Conservation (phyloP, 2,329 filamentous ascomycete species). For the Neofusicoccum sp. region DNA sequence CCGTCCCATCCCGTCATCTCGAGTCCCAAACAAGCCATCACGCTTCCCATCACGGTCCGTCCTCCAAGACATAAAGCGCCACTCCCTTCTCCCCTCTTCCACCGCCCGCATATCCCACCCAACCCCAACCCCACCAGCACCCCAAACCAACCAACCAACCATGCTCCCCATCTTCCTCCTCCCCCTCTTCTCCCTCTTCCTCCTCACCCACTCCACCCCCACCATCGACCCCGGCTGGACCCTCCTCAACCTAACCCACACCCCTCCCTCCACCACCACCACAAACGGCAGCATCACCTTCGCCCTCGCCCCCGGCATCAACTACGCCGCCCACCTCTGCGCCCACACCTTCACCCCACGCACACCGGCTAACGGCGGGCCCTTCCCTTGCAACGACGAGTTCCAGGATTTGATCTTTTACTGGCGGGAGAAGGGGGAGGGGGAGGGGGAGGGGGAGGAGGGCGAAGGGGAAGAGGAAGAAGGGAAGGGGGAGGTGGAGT, state of each 20-base stretch:
- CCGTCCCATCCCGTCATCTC: too few species aligned
- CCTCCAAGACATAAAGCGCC: not conserved
- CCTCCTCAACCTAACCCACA: conserved; percentile 10
- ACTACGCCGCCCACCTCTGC: not conserved
- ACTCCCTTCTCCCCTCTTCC: not conserved
- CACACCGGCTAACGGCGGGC: not conserved
- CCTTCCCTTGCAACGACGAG: not conserved
- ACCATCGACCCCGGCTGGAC: not conserved
- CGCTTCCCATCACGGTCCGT: too few species aligned
- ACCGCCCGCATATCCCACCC: not conserved
- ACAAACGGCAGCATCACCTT: not conserved
- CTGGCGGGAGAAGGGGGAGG: too few species aligned
- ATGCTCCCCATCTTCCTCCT: not conserved
- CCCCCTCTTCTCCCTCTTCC: not conserved
- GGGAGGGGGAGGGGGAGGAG: not conserved
- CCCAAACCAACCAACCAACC: not conserved
- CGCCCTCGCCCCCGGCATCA: not conserved
- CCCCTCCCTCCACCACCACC: not conserved
- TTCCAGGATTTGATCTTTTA: not conserved
- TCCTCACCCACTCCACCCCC: not conserved
- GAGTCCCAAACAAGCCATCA: too few species aligned
- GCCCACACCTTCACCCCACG: not conserved
- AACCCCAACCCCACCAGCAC: not conserved
- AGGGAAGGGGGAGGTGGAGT: not conserved
- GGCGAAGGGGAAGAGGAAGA: too few species aligned